Evolutionary conservation across 768 basidiomycete genomes (phyloP).

Genomic region (Hypholoma fasciculare): DNA sequence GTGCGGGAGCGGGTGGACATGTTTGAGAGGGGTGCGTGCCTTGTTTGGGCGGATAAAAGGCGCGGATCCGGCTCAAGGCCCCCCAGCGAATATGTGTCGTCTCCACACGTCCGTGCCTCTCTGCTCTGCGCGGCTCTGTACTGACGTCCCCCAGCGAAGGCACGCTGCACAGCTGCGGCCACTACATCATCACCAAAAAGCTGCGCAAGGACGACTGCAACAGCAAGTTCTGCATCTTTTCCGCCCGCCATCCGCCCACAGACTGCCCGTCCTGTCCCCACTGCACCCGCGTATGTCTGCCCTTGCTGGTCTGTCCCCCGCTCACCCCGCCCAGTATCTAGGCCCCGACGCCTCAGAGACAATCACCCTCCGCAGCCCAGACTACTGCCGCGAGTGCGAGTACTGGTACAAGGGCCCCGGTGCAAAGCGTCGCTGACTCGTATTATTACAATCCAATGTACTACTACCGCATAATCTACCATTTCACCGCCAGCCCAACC

Average conservation of each 20-base stretch:
- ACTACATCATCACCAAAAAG: slow-evolving; percentile 65
- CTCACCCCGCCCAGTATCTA: slow-evolving; percentile 47
- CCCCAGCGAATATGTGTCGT: slow-evolving; percentile 45
- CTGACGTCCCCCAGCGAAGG: slow-evolving; percentile 57
- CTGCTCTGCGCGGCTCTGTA: slow-evolving; percentile 17
- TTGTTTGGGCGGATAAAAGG: slow-evolving; percentile 26
- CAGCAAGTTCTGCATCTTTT: slow-evolving; percentile 41
- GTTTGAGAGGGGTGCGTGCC: slow-evolving; percentile 22
- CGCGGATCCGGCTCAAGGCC: neutral
- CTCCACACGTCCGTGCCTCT: slow-evolving; percentile 48
- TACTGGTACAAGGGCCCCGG: slow-evolving; percentile 57
- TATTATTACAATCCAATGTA: slow-evolving; percentile 10
- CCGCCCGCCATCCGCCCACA: slow-evolving; percentile 25
- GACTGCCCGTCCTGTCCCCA: slow-evolving; percentile 40
- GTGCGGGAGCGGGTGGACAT: slow-evolving; percentile 82
- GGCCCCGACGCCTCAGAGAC: slow-evolving; percentile 72
- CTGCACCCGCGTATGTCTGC: slow-evolving; percentile 43
- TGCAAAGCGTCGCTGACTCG: slow-evolving; percentile 32
- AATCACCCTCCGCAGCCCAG: slow-evolving; percentile 47
- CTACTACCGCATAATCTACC: slow-evolving; percentile 45
- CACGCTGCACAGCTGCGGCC: slow-evolving; percentile 75
- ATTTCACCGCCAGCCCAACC: slow-evolving; percentile 72
- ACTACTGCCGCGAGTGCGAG: slow-evolving; percentile 58
- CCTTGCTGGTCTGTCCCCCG: slow-evolving; percentile 7
- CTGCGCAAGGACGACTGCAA: slow-evolving; percentile 57